phyloP scores from a whole-genome alignment of 2,329 filamentous ascomycete genomes.

The Phyllosticta citriasiana region DNA sequence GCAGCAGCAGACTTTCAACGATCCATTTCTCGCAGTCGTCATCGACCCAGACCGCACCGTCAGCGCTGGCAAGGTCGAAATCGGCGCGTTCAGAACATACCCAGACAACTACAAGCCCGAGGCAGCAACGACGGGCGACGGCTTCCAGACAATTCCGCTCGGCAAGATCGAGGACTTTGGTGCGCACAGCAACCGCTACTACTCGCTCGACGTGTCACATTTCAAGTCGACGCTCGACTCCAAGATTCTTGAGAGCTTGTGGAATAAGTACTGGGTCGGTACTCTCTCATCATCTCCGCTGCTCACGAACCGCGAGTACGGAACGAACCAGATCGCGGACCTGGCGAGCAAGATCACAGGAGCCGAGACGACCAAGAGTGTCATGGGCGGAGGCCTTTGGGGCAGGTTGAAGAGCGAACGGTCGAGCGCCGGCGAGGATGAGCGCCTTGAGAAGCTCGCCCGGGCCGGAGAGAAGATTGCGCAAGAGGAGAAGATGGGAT shows the following conservation, averaged over 20 bases:
- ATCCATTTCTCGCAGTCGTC: slow-evolving; percentile 91
- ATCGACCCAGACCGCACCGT: slow-evolving; percentile 95
- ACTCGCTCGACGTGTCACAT: slow-evolving; percentile 80
- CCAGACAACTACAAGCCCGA: slow-evolving; percentile 51
- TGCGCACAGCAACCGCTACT: slow-evolving; percentile 83
- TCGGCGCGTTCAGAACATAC: slow-evolving; percentile 90
- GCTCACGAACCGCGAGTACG: slow-evolving; percentile 86
- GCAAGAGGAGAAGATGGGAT: slow-evolving; percentile 51
- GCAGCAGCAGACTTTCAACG: slow-evolving; percentile 74
- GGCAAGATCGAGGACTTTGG: slow-evolving; percentile 94
- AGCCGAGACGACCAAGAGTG: slow-evolving; percentile 38
- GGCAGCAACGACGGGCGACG: slow-evolving; percentile 35
- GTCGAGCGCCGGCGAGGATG: slow-evolving; percentile 28
- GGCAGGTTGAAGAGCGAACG: slow-evolving; percentile 17
- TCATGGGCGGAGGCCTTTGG: slow-evolving; percentile 13
- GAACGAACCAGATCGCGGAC: slow-evolving; percentile 84
- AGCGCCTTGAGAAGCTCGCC: slow-evolving; percentile 50
- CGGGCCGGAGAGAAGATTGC: slow-evolving; percentile 52
- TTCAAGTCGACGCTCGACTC: slow-evolving; percentile 90
- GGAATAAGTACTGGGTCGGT: slow-evolving; percentile 99
- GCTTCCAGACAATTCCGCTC: slow-evolving; percentile 73
- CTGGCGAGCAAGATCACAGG: slow-evolving; percentile 72
- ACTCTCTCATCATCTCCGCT: slow-evolving; percentile 86
- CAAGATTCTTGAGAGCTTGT: slow-evolving; percentile 75
- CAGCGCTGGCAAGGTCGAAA: slow-evolving; percentile 89